phyloP scores from a whole-genome alignment of 345 rosid species.

The Ceriops zippeliana region DNA sequence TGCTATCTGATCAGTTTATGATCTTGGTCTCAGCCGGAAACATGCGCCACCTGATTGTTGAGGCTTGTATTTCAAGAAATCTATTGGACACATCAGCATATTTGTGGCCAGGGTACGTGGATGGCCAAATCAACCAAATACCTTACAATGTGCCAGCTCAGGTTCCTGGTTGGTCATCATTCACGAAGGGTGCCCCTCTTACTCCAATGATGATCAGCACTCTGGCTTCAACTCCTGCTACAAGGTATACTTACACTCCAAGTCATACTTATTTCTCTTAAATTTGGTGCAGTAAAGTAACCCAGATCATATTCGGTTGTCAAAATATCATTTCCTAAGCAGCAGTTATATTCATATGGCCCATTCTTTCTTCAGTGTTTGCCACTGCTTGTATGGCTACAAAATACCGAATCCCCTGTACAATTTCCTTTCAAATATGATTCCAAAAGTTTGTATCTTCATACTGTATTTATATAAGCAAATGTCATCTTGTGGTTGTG shows the following conservation, averaged over 20 bases:
- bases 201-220: conserved; percentile 56
- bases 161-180: conserved; percentile 71
- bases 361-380: neutral
- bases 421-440: conserved; percentile 6
- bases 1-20: conserved; percentile 7
- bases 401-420: neutral
- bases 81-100: conserved; percentile 86
- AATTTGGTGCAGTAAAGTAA: conserved; percentile 6
- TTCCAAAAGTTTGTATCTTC: neutral
- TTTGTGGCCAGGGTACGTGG: conserved; percentile 85
- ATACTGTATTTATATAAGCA: no score
- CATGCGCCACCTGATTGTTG: conserved; percentile 93
- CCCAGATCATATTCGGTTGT: neutral
- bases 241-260: conserved; percentile 51
- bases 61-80: conserved; percentile 92
- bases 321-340: conserved; percentile 7
- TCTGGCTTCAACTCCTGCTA: conserved; percentile 78
- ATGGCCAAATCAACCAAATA: conserved; percentile 52
- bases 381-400: neutral
- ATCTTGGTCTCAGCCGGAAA: conserved; percentile 60
- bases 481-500: no score
- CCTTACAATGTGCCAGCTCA: conserved; percentile 50
- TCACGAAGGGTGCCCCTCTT: conserved; percentile 80
- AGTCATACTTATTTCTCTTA: conserved; percentile 2
- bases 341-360: neutral